A percentile compares a stretch with the other conserved stretches of the same genome.
phyloP scores from a whole-genome alignment of 306 rosid species.

The Dryas alaskensis region DNA sequence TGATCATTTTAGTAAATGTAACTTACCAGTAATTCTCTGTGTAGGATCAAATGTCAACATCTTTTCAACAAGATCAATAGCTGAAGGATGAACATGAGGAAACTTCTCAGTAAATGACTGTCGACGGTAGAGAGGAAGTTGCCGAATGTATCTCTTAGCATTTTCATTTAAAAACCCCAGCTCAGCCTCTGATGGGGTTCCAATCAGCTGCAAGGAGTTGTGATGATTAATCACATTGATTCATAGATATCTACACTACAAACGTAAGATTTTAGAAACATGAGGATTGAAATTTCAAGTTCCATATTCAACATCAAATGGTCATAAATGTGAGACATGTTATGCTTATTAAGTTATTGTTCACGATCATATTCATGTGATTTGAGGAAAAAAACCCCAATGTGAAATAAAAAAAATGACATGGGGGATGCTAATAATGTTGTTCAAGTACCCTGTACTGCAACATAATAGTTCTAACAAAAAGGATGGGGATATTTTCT shows the following conservation, averaged over 20 bases:
- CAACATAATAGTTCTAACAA: not conserved
- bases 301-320: not conserved
- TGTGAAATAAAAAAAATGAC: not conserved
- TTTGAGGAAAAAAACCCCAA: not conserved
- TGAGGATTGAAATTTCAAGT: not conserved
- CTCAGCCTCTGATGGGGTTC: conserved; percentile 95
- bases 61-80: conserved; percentile 94
- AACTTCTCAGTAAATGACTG: conserved; percentile 91
- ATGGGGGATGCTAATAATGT: not conserved
- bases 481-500: not conserved
- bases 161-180: conserved; percentile 89
- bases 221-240: conserved; percentile 14
- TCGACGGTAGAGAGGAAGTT: conserved; percentile 62
- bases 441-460: conserved; percentile 3
- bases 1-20: conserved; percentile 21
- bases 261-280: not conserved
- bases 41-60: conserved; percentile 95
- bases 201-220: conserved; percentile 71
- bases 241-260: conserved; percentile 4
- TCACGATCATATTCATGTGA: not conserved
- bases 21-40: conserved; percentile 83
- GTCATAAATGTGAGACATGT: conserved; percentile 1
- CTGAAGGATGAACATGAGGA: conserved; percentile 88
- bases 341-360: not conserved
- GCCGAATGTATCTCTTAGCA: conserved; percentile 93